Conservation (phyloP, 345 rosid genomes). For the Rhodamnia rubescens region DNA sequence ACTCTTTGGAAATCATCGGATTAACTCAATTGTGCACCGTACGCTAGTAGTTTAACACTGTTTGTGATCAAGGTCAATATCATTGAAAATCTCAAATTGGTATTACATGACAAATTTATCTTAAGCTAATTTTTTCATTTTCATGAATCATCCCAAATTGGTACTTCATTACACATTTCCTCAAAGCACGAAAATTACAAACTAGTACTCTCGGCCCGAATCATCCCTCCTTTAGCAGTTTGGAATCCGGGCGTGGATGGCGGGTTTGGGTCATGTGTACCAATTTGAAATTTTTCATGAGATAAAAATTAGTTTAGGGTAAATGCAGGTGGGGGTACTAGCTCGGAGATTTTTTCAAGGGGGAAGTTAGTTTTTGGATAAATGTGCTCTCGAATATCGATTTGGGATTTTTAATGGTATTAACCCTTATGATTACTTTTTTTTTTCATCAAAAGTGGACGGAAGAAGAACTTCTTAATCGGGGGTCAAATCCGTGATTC, state of each 20-base stretch:
- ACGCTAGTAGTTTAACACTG: neutral
- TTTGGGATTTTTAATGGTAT: neutral
- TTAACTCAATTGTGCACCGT: neutral
- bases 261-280: fast-evolving
- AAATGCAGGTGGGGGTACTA: neutral
- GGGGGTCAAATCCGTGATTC: neutral
- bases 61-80: too few species aligned
- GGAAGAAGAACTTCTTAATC: neutral
- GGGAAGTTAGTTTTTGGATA: neutral
- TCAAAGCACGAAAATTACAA: neutral
- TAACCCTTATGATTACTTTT: neutral
- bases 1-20: neutral
- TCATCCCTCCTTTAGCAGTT: neutral
- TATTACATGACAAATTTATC: neutral
- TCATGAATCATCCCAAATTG: neutral
- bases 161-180: neutral
- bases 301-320: neutral
- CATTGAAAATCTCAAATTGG: neutral
- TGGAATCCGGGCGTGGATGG: neutral
- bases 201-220: neutral
- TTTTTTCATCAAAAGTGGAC: neutral
- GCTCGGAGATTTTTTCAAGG: neutral
- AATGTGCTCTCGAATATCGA: neutral
- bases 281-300: fast-evolving
- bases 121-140: neutral